Base-by-base conservation (phyloP, 805 yeast species). In the Lachancea dasiensis region DNA sequence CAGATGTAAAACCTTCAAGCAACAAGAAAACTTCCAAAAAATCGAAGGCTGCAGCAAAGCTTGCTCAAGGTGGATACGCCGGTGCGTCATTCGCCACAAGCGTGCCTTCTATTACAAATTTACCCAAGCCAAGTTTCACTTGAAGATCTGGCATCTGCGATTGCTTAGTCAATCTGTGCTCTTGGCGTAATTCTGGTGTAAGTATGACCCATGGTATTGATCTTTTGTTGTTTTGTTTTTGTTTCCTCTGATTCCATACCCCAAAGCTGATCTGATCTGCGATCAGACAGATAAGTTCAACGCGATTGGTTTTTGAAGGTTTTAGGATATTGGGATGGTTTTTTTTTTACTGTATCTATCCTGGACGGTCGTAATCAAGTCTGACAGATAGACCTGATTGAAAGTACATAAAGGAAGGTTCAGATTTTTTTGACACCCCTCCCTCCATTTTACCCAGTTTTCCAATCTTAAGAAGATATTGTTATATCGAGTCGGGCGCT, bases 11-110 rank as follows among this genome's bases (percentile, higher is more conserved):
- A 13, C 7, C 25, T 6, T 21, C 14, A 6, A 11, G 25, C 14
- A 17, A 26, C 16, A 34, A 34, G 31, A 34, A 27, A 15, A 18
- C 30, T 11, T 34, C 37, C 26, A 34, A 34, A 19, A 34, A 34
- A 17, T 19, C 37, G n/a, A 24, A 26, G 13, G 25, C 31, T 4
- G 25, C 18, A 18, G 31, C 31, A 11, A 34, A 34, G 18, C 37
- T 34, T 13, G 20, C 34, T 13, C 30, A 37, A 10, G 37, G 38
- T 17, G 40, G 45, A n/a, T 44, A 57, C 39, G 64, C 64, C 5
- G 64, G 64, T 39, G 64, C 61, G 6, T 58, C 64, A 1, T 60
- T 60, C 39, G 56, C 64, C 11, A 52, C 60, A 7, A 51, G 52
- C 39, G 47, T 51, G 16, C 64, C 64, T 11, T 49, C 54, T 17